Conservation (phyloP, 1,284 basidiomycete genomes). For the Fistulina hepatica region DNA sequence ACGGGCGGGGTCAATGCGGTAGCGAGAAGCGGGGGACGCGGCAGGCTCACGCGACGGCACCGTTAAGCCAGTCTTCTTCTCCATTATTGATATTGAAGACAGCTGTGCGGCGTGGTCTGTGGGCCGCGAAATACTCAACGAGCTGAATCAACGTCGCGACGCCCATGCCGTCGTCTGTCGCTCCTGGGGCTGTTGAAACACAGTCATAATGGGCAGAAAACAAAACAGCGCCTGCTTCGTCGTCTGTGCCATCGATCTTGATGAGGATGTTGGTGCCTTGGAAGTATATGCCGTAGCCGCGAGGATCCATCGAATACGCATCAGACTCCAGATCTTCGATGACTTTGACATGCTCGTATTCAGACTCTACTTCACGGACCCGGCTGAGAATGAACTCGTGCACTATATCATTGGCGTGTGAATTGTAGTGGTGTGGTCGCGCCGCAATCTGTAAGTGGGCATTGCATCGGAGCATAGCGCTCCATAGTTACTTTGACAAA, state of each 20-base stretch:
- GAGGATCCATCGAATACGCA: constrained; percentile 35
- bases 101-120: constrained; percentile 46
- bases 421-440: constrained; percentile 64
- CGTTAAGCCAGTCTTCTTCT: constrained; percentile 66
- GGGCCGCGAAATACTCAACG: constrained; percentile 43
- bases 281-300: constrained; percentile 40
- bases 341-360: constrained; percentile 35
- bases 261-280: constrained; percentile 66
- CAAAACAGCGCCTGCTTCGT: constrained; percentile 40
- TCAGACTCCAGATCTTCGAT: constrained; percentile 49
- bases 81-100: constrained; percentile 78
- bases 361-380: constrained; percentile 33
- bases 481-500: constrained; percentile 21
- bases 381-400: constrained; percentile 47
- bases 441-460: constrained; percentile 40
- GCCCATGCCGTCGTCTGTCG: constrained; percentile 70
- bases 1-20: not conserved
- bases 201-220: constrained; percentile 76
- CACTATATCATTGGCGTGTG: constrained; percentile 62
- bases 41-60: constrained; percentile 47
- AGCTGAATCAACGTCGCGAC: constrained; percentile 57
- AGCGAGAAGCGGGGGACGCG: not conserved
- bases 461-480: not conserved
- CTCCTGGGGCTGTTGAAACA: constrained; percentile 63
- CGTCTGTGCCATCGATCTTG: constrained; percentile 50